These are phyloP conservation scores for Acanthamoeba culbertsoni DNA, from an alignment of 208 protist species.

Conservation along the genomic window DNA sequence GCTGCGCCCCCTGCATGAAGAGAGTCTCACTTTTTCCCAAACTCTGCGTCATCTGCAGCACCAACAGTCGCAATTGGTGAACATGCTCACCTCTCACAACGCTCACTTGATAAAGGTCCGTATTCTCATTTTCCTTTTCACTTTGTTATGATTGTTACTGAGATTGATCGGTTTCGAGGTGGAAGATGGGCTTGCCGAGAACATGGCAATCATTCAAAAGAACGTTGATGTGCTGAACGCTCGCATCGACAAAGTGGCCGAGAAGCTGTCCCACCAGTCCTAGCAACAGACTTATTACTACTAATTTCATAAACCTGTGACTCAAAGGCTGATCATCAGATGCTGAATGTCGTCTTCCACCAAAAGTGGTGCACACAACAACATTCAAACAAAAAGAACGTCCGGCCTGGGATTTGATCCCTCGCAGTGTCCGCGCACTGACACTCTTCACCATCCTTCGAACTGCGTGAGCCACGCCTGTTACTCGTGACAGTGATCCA, in stretches of 20 bases:
- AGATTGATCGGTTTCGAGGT: neutral
- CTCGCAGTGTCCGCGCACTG: too few species aligned
- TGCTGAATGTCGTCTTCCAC: too few species aligned
- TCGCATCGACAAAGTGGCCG: neutral
- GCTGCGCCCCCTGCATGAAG: constrained; percentile 37
- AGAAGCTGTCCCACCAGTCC: neutral
- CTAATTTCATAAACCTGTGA: neutral
- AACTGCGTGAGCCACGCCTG: too few species aligned
- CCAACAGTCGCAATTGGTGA: constrained; percentile 24
- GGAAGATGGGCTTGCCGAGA: constrained; percentile 37
- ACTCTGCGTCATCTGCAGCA: constrained; percentile 2
- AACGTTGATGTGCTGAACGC: constrained; percentile 44
- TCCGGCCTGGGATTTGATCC: too few species aligned
- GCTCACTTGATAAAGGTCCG: neutral
- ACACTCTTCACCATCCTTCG: too few species aligned
- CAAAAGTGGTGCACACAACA: too few species aligned
- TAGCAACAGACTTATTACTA: too few species aligned
- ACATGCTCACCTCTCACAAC: constrained; percentile 52
- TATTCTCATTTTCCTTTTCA: neutral
- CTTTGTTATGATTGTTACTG: neutral
- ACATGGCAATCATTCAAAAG: constrained; percentile 56
- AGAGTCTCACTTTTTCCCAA: constrained; percentile 51
- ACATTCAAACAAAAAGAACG: neutral
- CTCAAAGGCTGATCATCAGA: too few species aligned
- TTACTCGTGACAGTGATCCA: too few species aligned